Conservation (phyloP, 2,329 filamentous ascomycete genomes). For the Pezicula neosporulosa region DNA sequence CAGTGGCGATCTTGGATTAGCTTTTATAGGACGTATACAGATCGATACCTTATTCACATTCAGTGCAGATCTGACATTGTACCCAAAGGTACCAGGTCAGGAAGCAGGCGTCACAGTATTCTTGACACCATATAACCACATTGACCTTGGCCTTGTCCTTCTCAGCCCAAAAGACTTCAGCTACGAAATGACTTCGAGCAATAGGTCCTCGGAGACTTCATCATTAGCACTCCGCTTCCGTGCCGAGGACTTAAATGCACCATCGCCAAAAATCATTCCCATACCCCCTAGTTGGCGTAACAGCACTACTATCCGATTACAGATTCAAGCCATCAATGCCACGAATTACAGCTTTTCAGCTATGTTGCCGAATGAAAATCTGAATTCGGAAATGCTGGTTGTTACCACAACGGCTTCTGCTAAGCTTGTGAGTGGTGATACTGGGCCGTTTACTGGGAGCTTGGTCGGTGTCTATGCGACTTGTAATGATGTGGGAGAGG, state of each 20-base stretch:
- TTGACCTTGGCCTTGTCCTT: constrained; percentile 24
- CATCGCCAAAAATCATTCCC: neutral
- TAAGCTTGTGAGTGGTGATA: constrained; percentile 1
- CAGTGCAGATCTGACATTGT: constrained; percentile 37
- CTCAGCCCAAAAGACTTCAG: neutral
- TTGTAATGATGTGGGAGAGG: constrained; percentile 30
- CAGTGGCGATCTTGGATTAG: constrained; percentile 44
- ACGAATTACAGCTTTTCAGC: constrained; percentile 3
- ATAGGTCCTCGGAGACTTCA: neutral
- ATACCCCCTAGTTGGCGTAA: neutral
- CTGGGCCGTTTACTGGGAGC: constrained; percentile 30
- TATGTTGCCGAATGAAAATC: neutral
- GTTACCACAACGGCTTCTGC: neutral
- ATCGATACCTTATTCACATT: constrained; percentile 51
- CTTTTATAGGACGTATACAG: constrained; percentile 50
- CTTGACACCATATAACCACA: constrained; percentile 27
- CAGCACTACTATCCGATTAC: neutral
- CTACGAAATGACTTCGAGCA: neutral
- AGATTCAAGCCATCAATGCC: neutral
- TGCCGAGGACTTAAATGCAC: neutral
- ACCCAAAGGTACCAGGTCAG: constrained; percentile 32
- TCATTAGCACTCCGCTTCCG: constrained; percentile 2
- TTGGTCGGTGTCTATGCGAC: constrained; percentile 33
- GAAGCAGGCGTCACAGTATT: constrained; percentile 51
- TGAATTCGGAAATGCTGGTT: neutral